These are phyloP conservation scores for Amphibolis antarctica DNA, from an alignment of 106 monocot genomes.

Conservation along the genomic window DNA sequence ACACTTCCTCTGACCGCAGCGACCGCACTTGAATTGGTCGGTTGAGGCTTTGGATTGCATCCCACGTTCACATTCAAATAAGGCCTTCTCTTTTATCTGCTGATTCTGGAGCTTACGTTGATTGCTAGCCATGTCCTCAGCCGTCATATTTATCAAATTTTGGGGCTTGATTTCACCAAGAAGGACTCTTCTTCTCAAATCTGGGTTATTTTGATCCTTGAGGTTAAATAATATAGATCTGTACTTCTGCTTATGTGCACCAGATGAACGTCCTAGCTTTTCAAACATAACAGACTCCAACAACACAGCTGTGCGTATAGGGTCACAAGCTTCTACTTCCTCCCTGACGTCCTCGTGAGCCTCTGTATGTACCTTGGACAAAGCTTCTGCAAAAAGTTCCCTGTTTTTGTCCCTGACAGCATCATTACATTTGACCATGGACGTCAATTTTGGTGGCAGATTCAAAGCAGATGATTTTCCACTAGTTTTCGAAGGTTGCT, in stretches of 20 bases:
- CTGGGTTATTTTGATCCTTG: conserved; percentile 78
- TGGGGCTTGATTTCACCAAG: conserved; percentile 57
- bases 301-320: conserved; percentile 55
- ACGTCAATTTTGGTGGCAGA: conserved; percentile 39
- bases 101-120: conserved; percentile 53
- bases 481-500: neutral
- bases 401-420: conserved; percentile 51
- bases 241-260: conserved; percentile 61
- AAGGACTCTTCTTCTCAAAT: conserved; percentile 79
- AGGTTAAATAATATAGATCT: conserved; percentile 91
- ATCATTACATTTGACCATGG: conserved; percentile 68
- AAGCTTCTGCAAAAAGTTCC: conserved; percentile 65
- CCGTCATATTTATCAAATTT: conserved; percentile 32
- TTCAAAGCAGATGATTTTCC: conserved; percentile 2
- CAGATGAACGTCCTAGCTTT: conserved; percentile 55
- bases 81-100: conserved; percentile 83
- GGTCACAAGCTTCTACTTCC: conserved; percentile 59
- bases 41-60: conserved; percentile 70
- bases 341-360: conserved; percentile 33
- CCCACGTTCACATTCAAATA: conserved; percentile 70
- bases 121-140: conserved; percentile 97
- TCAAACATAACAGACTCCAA: conserved; percentile 71
- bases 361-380: conserved; percentile 55
- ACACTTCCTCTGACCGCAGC: conserved; percentile 63
- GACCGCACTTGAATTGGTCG: conserved; percentile 85